Evolutionary conservation across 192 early-diverging fungal species (phyloP).

Genomic region (Backusella tarrabulga): DNA sequence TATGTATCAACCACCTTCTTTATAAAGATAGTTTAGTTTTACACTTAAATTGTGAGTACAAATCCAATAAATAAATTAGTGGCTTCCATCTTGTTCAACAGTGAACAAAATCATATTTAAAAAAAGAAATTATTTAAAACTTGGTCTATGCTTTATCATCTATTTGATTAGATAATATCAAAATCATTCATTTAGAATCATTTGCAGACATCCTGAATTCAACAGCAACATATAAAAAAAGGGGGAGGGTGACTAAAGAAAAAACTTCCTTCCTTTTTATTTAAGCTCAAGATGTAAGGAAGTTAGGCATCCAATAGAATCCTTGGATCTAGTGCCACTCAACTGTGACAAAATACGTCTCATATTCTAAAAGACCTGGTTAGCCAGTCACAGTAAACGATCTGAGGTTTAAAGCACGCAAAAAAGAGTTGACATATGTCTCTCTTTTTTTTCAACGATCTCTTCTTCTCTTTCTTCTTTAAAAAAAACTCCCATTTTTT

Average conservation of each 20-base stretch:
- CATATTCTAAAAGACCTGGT: background rate
- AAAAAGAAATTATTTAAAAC: background rate
- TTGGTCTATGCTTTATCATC: background rate
- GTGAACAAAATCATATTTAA: background rate
- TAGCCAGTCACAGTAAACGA: background rate
- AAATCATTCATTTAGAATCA: background rate
- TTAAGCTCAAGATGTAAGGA: background rate
- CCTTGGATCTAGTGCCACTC: background rate
- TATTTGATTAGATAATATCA: background rate
- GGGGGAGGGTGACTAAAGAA: too few species aligned
- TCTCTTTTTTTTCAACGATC: background rate
- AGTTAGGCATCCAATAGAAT: background rate
- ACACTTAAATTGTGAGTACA: background rate
- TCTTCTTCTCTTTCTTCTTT: background rate
- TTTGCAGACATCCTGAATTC: background rate
- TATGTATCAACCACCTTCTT: background rate
- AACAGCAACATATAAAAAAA: too few species aligned
- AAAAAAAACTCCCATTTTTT: background rate
- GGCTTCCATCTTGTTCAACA: background rate
- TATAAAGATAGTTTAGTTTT: background rate
- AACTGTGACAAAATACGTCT: conserved; percentile 11
- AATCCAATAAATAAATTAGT: background rate
- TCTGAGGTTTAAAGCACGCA: background rate
- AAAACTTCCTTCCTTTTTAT: background rate
- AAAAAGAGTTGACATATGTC: conserved; percentile 8